These are phyloP conservation scores for Mucor racemosus DNA, from an alignment of 371 early-diverging fungal genomes.

Conservation along the genomic window DNA sequence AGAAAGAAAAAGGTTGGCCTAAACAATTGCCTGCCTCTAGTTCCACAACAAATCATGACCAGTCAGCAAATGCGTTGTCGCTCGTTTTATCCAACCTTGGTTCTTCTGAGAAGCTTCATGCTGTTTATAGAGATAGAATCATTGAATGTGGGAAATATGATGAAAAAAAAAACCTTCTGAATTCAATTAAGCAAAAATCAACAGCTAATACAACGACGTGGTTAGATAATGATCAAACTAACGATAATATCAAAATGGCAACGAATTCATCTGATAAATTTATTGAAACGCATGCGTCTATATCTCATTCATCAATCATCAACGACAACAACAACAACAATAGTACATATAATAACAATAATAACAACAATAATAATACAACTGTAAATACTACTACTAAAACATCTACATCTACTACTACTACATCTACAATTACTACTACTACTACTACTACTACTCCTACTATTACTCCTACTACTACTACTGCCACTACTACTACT, in stretches of 20 bases:
- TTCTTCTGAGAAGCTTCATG: conserved; percentile 49
- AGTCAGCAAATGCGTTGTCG: conserved; percentile 56
- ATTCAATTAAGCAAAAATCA: background rate
- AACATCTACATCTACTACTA: no score
- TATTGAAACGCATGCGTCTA: conserved; percentile 30
- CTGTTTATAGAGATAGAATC: conserved; percentile 51
- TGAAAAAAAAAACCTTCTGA: background rate
- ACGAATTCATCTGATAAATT: conserved; percentile 9
- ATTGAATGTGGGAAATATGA: conserved; percentile 51
- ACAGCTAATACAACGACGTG: conserved; percentile 23
- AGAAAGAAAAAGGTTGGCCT: conserved; percentile 53
- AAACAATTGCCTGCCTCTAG: conserved; percentile 53
- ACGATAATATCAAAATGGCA: background rate
- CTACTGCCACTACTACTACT: no score
- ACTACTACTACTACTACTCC: no score
- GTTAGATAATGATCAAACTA: conserved; percentile 25
- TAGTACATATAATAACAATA: conserved; percentile 7
- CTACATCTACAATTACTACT: no score
- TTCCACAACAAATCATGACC: conserved; percentile 57
- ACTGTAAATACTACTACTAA: conserved; percentile 17
- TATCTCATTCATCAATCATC: conserved; percentile 10
- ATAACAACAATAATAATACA: background rate
- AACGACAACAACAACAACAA: background rate
- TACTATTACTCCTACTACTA: no score
- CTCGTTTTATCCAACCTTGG: conserved; percentile 53